phyloP scores from a whole-genome alignment of 228 moss, liverwort and hornwort species.

The Sphagnum fallax region DNA sequence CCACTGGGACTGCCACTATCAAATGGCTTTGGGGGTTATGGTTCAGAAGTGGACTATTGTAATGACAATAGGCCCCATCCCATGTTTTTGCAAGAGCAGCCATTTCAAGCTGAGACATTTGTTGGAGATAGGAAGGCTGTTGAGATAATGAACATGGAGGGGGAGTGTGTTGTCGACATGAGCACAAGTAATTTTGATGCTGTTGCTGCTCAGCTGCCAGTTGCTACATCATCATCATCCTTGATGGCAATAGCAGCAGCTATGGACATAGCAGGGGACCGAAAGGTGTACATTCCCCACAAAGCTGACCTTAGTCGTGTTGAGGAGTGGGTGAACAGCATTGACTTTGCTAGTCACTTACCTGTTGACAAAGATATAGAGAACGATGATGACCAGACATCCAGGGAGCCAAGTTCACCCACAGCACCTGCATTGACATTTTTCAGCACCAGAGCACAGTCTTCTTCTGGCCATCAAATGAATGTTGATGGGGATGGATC shows the following conservation, averaged over 20 bases:
- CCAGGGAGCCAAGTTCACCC: conserved; percentile 37
- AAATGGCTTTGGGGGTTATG: conserved; percentile 37
- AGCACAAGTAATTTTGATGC: neutral
- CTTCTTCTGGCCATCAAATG: no score
- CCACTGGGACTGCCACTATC: conserved; percentile 12
- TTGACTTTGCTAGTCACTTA: conserved; percentile 28
- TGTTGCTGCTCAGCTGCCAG: conserved; percentile 1
- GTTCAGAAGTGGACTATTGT: conserved; percentile 55
- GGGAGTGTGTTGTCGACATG: neutral
- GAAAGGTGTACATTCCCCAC: conserved; percentile 11
- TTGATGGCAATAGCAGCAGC: neutral
- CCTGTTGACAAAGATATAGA: conserved; percentile 35
- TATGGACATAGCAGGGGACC: neutral
- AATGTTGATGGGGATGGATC: conserved; percentile 3
- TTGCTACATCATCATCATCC: neutral
- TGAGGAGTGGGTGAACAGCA: conserved; percentile 76
- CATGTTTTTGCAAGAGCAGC: conserved; percentile 21
- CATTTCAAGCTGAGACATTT: neutral
- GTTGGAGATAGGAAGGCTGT: neutral
- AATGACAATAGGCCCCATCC: conserved; percentile 20
- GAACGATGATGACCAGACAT: conserved; percentile 10
- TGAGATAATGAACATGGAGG: neutral
- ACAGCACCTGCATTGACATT: conserved; percentile 70
- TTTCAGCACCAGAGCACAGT: conserved; percentile 25
- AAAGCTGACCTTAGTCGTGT: conserved; percentile 59